phyloP scores from a whole-genome alignment of 106 monocot genomes.

The Agapanthus africanus region DNA sequence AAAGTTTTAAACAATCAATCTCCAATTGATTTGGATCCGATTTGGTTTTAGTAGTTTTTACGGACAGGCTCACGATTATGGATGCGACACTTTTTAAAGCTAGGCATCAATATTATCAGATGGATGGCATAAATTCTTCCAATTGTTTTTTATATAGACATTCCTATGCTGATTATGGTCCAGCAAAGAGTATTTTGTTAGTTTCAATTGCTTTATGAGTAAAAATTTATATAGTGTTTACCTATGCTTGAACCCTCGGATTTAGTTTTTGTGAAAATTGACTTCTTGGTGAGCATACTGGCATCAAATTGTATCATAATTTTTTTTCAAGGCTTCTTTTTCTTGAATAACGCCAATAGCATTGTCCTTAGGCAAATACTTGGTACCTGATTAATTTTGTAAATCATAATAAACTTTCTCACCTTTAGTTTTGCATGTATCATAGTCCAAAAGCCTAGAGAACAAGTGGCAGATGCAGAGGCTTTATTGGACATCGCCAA shows the following conservation, averaged over 20 bases:
- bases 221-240: not conserved
- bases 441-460: conserved; percentile 43
- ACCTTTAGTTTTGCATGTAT: not conserved
- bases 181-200: not conserved
- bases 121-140: not conserved
- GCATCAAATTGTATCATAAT: no score
- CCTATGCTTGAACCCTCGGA: not conserved
- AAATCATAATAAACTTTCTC: not conserved
- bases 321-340: no score
- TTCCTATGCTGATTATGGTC: not conserved
- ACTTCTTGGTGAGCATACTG: no score
- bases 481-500: conserved; percentile 61
- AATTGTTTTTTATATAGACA: not conserved
- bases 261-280: not conserved
- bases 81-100: no score
- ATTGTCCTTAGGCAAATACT: not conserved
- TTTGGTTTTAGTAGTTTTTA: no score
- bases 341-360: not conserved
- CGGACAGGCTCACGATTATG: no score
- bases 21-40: no score
- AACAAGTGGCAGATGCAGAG: conserved; percentile 92
- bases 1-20: no score
- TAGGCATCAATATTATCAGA: not conserved
- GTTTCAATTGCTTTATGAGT: not conserved
- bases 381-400: not conserved